A percentile compares a stretch with the other conserved stretches of the same genome.
phyloP scores from a whole-genome alignment of 179 eudicot species.

The Beta lomatogona region DNA sequence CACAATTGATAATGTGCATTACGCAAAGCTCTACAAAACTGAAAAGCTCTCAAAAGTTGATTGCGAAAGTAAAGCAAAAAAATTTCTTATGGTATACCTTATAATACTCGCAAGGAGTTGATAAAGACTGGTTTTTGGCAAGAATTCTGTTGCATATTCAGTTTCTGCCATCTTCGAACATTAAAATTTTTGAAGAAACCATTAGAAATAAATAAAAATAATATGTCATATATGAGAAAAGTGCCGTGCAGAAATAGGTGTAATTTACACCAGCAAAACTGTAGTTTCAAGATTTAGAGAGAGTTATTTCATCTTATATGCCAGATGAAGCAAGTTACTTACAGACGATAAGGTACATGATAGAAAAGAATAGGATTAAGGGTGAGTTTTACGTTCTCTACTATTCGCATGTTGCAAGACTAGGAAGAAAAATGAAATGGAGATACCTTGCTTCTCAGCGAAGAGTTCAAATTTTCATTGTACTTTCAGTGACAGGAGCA shows the following conservation, averaged over 20 bases:
- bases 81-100: constrained; percentile 47
- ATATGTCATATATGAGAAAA: not conserved
- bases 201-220: not conserved
- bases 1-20: too few species aligned
- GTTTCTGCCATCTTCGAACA: constrained; percentile 70
- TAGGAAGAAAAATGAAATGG: not conserved
- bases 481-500: not conserved
- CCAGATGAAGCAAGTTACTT: not conserved
- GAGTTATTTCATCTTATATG: not conserved
- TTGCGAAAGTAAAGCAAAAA: not conserved
- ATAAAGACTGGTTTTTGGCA: constrained; percentile 67
- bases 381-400: not conserved
- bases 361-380: not conserved
- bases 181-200: constrained; percentile 14
- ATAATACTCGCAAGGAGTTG: constrained; percentile 64
- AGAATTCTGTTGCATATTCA: constrained; percentile 68
- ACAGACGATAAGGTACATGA: not conserved
- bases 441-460: not conserved
- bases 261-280: not conserved
- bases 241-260: not conserved
- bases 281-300: not conserved
- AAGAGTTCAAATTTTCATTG: not conserved
- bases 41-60: not conserved
- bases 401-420: not conserved
- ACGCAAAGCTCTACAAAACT: not conserved